Base-by-base conservation (phyloP, 2,329 filamentous ascomycete species). In the Hirsutella thompsonii region DNA sequence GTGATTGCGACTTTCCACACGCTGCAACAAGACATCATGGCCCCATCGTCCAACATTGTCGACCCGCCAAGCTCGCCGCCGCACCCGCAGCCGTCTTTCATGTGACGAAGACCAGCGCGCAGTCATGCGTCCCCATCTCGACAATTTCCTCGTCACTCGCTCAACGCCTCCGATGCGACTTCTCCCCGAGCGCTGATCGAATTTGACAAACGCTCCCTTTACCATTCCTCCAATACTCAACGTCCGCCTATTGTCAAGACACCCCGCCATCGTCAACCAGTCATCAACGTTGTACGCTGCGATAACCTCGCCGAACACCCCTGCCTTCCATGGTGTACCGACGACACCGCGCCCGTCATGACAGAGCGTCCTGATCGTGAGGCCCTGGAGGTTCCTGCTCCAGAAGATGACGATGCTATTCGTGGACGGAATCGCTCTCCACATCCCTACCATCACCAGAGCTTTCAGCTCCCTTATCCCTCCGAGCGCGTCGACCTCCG, bases 381-480 rank as follows among this genome's bases (percentile, higher is more conserved):
- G 49, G 50, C 55, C 48, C 47, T 55, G 38, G 48, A 49, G 47
- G 46, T 53, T 50, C 51, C 56, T 48, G 55, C 61, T 20, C 49
- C 52, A 42, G 55, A 60, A 29, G 59, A 65, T 43, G 55, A 59
- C 37, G 58, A 63, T 38, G 52, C 47, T 39, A 52, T 76, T 51
- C 67, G 70, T 52, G 57, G 64, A 37, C 66, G 73, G 46, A 72
- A 70, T 41, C 74, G 80, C 50, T 79, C 79, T 35, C 79, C 81
- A 37, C 77, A 83, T 55, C 80, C 80, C 2, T 83, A 83, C 51
- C 74, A 76, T 52, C 75, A 70, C 51, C 74, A 72, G 43, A 69
- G 64, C 44, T 66, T 61, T 47, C 74, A 79, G 51, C 63, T 78
- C 11, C 68, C 69, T 19, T 67, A 76, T 44, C 59, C 70, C 38